Evolutionary conservation across 345 rosid species (phyloP).

Genomic region (Noccaea caerulescens): DNA sequence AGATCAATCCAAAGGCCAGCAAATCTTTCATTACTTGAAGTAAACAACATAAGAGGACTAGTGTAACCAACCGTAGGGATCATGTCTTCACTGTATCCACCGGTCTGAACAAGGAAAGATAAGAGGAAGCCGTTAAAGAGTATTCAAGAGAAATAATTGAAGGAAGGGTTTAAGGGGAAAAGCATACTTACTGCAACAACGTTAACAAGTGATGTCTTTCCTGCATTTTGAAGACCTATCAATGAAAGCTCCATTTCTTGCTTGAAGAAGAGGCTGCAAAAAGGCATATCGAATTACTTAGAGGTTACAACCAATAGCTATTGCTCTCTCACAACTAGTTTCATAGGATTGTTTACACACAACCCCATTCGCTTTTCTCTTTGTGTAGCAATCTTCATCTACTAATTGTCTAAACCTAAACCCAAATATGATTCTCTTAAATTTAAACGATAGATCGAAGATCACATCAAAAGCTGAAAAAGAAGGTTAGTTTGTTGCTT

Average conservation of each 20-base stretch:
- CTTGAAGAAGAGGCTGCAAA: constrained; percentile 77
- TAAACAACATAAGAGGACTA: constrained; percentile 19
- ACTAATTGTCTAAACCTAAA: constrained; percentile 3
- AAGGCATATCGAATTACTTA: constrained; percentile 16
- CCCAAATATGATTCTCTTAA: background rate
- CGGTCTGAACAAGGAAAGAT: constrained; percentile 56
- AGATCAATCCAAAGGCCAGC: background rate
- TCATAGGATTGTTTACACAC: background rate
- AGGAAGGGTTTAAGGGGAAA: background rate
- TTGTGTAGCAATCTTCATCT: constrained; percentile 3
- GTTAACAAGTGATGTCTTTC: constrained; percentile 85
- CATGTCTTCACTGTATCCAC: constrained; percentile 93
- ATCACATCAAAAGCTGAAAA: constrained; percentile 20
- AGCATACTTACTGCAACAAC: constrained; percentile 69
- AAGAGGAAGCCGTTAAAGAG: constrained; percentile 37
- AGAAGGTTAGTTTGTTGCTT: background rate
- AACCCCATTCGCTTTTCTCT: background rate
- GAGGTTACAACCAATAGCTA: background rate
- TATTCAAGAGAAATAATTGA: constrained; percentile 12
- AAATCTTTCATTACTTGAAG: background rate
- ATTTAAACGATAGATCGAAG: background rate
- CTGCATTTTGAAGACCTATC: constrained; percentile 88
- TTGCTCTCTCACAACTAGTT: constrained; percentile 3
- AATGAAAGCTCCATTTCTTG: constrained; percentile 92
- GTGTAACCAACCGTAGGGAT: constrained; percentile 68